Percentiles rank a stretch among this genome's conserved stretches.
These are phyloP conservation scores for Canna indica DNA, from an alignment of 176 grass and related monocot genomes.

Conservation along the genomic window DNA sequence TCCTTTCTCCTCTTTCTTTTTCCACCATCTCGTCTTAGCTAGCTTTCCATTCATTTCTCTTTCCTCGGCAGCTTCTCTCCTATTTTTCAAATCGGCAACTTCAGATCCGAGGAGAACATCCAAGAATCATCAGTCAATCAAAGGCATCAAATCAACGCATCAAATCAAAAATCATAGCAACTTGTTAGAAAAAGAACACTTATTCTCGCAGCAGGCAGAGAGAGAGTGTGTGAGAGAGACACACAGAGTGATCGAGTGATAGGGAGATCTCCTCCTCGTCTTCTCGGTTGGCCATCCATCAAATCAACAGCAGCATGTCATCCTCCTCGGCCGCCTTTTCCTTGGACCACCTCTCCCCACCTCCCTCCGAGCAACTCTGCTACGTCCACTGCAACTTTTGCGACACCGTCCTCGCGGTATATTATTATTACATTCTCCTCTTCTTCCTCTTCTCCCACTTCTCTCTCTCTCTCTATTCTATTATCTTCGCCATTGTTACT, in stretches of 20 bases:
- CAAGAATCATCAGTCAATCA: constrained; percentile 69
- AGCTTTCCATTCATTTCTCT: not conserved
- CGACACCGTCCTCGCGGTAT: constrained; percentile 92
- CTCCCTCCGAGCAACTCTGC: constrained; percentile 86
- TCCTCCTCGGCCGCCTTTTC: constrained; percentile 67
- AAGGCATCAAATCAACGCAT: constrained; percentile 76
- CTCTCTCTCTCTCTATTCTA: too few relatives aligned
- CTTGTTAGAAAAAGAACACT: not conserved
- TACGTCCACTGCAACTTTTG: constrained; percentile 99
- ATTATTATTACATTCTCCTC: not conserved
- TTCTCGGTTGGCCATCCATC: constrained; percentile 24
- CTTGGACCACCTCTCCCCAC: constrained; percentile 43
- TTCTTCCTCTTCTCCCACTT: not conserved
- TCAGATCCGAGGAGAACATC: constrained; percentile 75
- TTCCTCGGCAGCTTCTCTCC: not conserved
- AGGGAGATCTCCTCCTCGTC: not conserved
- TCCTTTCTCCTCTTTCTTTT: constrained; percentile 12
- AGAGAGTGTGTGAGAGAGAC: not conserved
- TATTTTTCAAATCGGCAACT: constrained; percentile 44
- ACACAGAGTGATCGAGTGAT: too few relatives aligned
- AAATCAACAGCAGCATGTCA: constrained; percentile 39
- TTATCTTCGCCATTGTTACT: not conserved
- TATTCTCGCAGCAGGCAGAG: not conserved
- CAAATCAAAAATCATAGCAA: constrained; percentile 28
- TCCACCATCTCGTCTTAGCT: constrained; percentile 5